A percentile compares a stretch with the other conserved stretches of the same genome.
Evolutionary conservation across 805 yeast species (phyloP).

Genomic region (Ogataea ramenticola): DNA sequence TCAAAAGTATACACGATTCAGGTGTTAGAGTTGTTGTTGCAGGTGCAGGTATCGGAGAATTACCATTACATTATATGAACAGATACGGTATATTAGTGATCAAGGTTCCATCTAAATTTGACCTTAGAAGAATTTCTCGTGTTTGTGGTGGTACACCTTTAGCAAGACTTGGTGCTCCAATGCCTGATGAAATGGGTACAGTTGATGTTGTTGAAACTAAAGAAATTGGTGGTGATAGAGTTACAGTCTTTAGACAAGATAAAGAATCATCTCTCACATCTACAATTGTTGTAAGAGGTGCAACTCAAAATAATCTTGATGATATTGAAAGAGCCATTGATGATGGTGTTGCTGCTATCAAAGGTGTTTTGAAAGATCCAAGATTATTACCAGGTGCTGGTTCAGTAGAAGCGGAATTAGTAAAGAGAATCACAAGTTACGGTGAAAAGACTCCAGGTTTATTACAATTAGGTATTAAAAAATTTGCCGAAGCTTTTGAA

Average conservation of each 20-base stretch:
- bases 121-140: conserved; percentile 85
- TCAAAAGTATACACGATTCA: conserved; percentile 73
- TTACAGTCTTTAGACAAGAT: conserved; percentile 84
- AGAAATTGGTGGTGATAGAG: conserved; percentile 97
- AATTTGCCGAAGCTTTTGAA: conserved; percentile 91
- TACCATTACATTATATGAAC: conserved; percentile 88
- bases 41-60: conserved; percentile 90
- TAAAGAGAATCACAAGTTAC: conserved; percentile 65
- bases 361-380: conserved; percentile 78
- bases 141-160: conserved; percentile 97
- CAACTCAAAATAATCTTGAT: conserved; percentile 88
- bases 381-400: conserved; percentile 94
- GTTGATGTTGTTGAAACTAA: conserved; percentile 83
- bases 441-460: conserved; percentile 95
- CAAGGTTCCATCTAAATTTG: conserved; percentile 90
- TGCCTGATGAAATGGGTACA: conserved; percentile 87
- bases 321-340: conserved; percentile 96
- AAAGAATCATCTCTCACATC: conserved; percentile 66
- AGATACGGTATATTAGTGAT: conserved; percentile 78
- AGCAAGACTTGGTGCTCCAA: conserved; percentile 90
- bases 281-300: conserved; percentile 91
- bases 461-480: conserved; percentile 87
- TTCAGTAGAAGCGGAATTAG: conserved; percentile 84
- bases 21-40: conserved; percentile 88
- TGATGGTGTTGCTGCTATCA: conserved; percentile 90